Evolutionary conservation across 1,284 basidiomycete genomes (phyloP), one percentile per base, ranked within the genome.

Genomic region (Ceratobasidium sp.): DNA sequence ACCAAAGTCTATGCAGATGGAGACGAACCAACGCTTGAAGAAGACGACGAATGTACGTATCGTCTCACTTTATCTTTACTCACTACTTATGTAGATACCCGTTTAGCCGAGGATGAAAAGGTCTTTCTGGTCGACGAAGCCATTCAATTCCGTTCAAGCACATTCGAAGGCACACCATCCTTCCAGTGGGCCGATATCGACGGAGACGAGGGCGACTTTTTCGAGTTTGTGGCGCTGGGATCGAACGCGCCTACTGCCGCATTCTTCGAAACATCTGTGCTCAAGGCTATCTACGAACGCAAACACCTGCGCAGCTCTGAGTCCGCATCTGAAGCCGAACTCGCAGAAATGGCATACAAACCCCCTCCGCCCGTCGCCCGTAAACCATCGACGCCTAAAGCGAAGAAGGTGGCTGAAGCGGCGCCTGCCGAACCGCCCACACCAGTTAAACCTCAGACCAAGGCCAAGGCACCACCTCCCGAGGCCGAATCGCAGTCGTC

Each of bases 1-100:
- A 98, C 96, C 15, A 89, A 96, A 78, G 96, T 97, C 0, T 98
- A 94, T 82, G 95, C 98, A 80, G 96, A 98, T 78, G 97, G 96
- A 11, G 97, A 98, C 82, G 94, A 98, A 83, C 94, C 97, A 81
- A 84, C 98, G 39, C 86, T 98, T 15, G 96, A 97, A 80, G 96
- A 98, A 81, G 96, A 98, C 83, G 95, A 96, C 54, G 97, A 99
- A 86, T 95, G 95, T 96, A 83, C 82, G 94, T 87, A 45, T 42
- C 60, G 79, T 58, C 45, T 47, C 49, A 17, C 15, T 28, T n/a
- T 20, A 39, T 31, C 5, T 60, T 37, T 35, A 42, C 39, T 13
- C 47, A 28, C 26, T 20, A 39, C 35, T 51, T 28, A 49, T 47
- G n/a, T 15, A n/a, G 54, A 28, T 28, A 37, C 35, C 53, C 47